A percentile compares a stretch with the other conserved stretches of the same genome.
Evolutionary conservation across 768 basidiomycete genomes (phyloP).

Genomic region (Suillus ampliporus): DNA sequence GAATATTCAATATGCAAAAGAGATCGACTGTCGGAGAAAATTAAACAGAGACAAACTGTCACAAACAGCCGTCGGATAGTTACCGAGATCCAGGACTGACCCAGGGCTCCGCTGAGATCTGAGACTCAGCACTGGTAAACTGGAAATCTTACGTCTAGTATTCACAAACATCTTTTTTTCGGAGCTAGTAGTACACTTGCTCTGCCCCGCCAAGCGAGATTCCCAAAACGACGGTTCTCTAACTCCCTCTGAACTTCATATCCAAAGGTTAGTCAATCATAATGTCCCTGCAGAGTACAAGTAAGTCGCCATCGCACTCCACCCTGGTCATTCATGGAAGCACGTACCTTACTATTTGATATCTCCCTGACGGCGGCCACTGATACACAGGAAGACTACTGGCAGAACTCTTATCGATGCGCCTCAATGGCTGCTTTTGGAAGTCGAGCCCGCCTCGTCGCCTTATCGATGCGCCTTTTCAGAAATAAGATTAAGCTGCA

Average conservation of each 20-base stretch:
- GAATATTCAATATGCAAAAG: background rate
- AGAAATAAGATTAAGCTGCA: conserved; percentile 20
- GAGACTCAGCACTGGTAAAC: background rate
- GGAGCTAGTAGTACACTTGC: background rate
- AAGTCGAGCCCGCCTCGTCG: conserved; percentile 10
- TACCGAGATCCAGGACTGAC: background rate
- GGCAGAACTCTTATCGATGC: conserved; percentile 36
- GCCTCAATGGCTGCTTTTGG: conserved; percentile 27
- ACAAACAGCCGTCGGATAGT: too few species aligned
- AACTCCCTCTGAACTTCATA: conserved; percentile 3
- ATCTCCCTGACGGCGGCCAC: conserved; percentile 16
- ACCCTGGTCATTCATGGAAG: conserved; percentile 16
- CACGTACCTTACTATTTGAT: conserved; percentile 18
- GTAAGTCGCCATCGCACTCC: background rate
- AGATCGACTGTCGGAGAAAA: background rate
- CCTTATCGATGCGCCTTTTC: conserved; percentile 14
- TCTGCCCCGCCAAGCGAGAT: background rate
- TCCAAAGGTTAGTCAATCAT: background rate
- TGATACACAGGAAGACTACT: conserved; percentile 12
- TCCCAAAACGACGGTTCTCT: background rate
- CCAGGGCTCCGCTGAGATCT: too few species aligned
- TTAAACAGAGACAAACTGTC: conserved; percentile 3
- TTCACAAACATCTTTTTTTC: background rate
- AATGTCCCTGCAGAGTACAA: conserved; percentile 16
- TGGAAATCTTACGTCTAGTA: background rate